These are phyloP conservation scores for Coffea eugenioides DNA, from an alignment of 257 asterid genomes.

Conservation along the genomic window DNA sequence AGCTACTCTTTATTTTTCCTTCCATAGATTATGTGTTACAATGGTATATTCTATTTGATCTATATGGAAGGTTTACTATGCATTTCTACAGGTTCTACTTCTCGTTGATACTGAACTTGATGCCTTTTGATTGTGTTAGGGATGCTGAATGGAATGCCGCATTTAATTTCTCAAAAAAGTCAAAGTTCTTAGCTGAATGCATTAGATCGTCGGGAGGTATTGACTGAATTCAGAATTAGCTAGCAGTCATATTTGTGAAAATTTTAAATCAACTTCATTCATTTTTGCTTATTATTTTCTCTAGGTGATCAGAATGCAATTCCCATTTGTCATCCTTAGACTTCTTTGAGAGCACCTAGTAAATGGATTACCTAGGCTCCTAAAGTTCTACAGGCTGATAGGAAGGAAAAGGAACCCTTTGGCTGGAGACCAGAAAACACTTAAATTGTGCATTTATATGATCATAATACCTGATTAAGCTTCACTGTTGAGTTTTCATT, in stretches of 20 bases:
- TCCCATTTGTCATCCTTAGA: neutral
- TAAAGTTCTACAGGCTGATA: neutral
- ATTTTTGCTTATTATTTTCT: neutral
- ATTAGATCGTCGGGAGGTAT: conserved; percentile 50
- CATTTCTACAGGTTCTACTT: neutral
- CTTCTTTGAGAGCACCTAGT: neutral
- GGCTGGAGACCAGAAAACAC: neutral
- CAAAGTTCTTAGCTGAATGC: conserved; percentile 60
- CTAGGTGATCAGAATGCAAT: neutral
- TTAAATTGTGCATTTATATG: neutral
- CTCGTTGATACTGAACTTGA: conserved; percentile 5
- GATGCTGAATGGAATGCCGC: conserved; percentile 84
- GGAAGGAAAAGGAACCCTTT: neutral
- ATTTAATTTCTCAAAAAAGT: conserved; percentile 67
- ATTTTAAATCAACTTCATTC: neutral
- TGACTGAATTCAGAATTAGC: neutral
- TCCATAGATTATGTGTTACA: neutral
- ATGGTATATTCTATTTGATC: neutral
- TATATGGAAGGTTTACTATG: no score
- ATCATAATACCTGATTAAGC: neutral
- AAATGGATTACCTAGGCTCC: neutral
- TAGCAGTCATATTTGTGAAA: neutral
- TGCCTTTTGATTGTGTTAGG: conserved; percentile 32
- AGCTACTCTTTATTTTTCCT: neutral
- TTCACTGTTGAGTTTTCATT: neutral